Conservation (phyloP, 805 yeast species). For the Yueomyces sinensis region DNA sequence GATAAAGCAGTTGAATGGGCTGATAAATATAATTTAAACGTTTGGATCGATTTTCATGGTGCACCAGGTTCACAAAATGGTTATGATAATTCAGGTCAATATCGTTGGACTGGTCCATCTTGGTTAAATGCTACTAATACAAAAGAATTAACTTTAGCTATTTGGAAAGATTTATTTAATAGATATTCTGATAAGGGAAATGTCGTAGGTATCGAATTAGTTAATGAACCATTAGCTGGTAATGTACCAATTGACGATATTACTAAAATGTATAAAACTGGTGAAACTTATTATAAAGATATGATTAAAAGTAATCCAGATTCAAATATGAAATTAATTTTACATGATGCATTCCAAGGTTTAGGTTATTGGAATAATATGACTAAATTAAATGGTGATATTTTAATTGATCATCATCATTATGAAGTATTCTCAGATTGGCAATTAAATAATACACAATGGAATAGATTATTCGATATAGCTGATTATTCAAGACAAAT, state of each 20-base stretch:
- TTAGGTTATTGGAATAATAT: slow-evolving; percentile 43
- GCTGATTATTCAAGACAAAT: slow-evolving; percentile 23
- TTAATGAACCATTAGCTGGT: slow-evolving; percentile 61
- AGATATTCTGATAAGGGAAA: slow-evolving; percentile 37
- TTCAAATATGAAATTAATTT: slow-evolving; percentile 29
- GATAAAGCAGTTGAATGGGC: slow-evolving; percentile 62
- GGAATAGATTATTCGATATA: slow-evolving; percentile 21
- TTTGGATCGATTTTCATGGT: slow-evolving; percentile 70
- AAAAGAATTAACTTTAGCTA: slow-evolving; percentile 34
- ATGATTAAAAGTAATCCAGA: slow-evolving; percentile 1
- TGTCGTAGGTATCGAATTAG: slow-evolving; percentile 54
- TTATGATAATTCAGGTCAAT: slow-evolving; percentile 65
- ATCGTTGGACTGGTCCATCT: slow-evolving; percentile 30
- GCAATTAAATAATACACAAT: slow-evolving; percentile 36
- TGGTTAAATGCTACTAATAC: slow-evolving; percentile 32
- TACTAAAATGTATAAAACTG: slow-evolving; percentile 22
- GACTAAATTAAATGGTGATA: slow-evolving; percentile 26
- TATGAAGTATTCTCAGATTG: slow-evolving; percentile 71
- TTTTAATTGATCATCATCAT: slow-evolving; percentile 78
- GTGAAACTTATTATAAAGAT: slow-evolving; percentile 18
- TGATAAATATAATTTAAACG: slow-evolving; percentile 41
- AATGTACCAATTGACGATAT: slow-evolving; percentile 29
- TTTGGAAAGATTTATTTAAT: slow-evolving; percentile 35
- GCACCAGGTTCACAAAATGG: slow-evolving; percentile 82
- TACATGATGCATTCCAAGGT: slow-evolving; percentile 54